phyloP scores from a whole-genome alignment of 768 basidiomycete genomes.

The Lentinula aciculospora region DNA sequence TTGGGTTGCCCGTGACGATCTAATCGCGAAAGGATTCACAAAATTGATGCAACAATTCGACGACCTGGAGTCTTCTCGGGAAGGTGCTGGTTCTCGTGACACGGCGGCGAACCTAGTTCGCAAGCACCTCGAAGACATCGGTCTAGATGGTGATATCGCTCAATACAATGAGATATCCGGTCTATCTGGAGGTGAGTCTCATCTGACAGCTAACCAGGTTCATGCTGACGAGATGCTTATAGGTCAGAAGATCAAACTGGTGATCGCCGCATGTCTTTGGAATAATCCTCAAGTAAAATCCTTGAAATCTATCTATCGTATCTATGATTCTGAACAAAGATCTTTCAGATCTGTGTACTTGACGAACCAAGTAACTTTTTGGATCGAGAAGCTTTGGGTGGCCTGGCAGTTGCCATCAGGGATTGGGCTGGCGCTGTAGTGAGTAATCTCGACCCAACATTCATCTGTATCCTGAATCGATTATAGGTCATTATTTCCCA shows the following conservation, averaged over 20 bases:
- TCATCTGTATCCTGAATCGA: conserved; percentile 10
- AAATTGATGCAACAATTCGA: conserved; percentile 94
- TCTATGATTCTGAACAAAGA: conserved; percentile 5
- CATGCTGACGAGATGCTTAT: conserved; percentile 11
- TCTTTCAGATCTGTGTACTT: conserved; percentile 58
- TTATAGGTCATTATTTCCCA: conserved; percentile 90
- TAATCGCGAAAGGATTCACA: conserved; percentile 79
- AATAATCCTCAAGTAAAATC: conserved; percentile 83
- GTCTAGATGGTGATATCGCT: conserved; percentile 94
- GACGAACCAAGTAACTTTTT: conserved; percentile 97
- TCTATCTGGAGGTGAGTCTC: conserved; percentile 73
- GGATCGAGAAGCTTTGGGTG: conserved; percentile 93
- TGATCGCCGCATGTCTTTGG: conserved; percentile 93
- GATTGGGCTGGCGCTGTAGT: conserved; percentile 93
- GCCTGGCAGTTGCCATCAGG: conserved; percentile 89
- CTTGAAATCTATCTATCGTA: not conserved
- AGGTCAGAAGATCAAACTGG: conserved; percentile 97
- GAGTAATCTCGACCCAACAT: conserved; percentile 22
- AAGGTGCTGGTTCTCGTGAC: conserved; percentile 90
- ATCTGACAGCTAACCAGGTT: conserved; percentile 5
- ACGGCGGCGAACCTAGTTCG: conserved; percentile 76
- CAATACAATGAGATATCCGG: conserved; percentile 97
- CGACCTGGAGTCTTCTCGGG: conserved; percentile 91
- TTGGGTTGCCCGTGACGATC: conserved; percentile 85
- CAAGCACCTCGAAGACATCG: conserved; percentile 92